Conservation (phyloP, 2,329 filamentous ascomycete genomes). For the Seiridium unicorne region DNA sequence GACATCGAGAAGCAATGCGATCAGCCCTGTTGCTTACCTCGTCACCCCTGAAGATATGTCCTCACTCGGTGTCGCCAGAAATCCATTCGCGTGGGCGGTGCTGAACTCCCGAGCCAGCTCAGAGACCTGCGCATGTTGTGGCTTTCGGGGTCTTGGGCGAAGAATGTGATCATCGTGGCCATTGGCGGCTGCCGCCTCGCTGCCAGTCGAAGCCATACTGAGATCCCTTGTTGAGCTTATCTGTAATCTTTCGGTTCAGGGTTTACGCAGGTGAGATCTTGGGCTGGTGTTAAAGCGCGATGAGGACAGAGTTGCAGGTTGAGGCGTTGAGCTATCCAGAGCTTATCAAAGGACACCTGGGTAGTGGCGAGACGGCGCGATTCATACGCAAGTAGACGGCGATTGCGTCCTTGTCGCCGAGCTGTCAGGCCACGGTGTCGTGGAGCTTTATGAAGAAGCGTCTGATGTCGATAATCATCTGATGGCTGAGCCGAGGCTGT, state of each 20-base stretch:
- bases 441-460: background rate
- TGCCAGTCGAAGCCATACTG: conserved; percentile 11
- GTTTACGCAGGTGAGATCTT: too few species aligned
- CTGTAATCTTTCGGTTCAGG: background rate
- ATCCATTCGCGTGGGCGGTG: conserved; percentile 33
- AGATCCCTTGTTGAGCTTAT: background rate
- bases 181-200: conserved; percentile 12
- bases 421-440: background rate
- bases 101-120: conserved; percentile 42
- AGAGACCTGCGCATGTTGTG: conserved; percentile 45
- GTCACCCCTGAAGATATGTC: conserved; percentile 40
- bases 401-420: background rate
- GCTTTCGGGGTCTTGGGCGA: conserved; percentile 49
- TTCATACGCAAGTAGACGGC: too few species aligned
- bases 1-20: background rate
- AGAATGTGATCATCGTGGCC: conserved; percentile 40
- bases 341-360: too few species aligned
- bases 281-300: too few species aligned
- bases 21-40: conserved; percentile 33
- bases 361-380: too few species aligned
- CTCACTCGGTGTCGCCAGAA: conserved; percentile 31
- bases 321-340: too few species aligned
- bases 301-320: too few species aligned
- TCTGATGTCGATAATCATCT: background rate
- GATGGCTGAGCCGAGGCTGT: background rate